phyloP scores from a whole-genome alignment of 225 moss, liverwort and hornwort genomes.

The Asterella californica region DNA sequence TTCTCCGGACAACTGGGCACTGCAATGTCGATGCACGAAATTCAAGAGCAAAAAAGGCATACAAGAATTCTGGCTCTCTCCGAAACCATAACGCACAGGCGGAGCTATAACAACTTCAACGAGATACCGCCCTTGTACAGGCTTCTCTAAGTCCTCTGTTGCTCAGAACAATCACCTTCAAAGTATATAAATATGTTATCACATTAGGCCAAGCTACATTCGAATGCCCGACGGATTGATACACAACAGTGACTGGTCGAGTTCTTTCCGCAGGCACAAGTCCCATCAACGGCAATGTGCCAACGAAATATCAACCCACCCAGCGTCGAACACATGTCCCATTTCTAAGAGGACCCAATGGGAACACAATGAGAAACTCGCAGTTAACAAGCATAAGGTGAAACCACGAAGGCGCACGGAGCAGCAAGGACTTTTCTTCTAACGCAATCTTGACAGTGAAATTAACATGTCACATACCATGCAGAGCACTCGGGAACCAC shows the following conservation, averaged over 20 bases:
- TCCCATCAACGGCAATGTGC: background rate
- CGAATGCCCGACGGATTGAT: background rate
- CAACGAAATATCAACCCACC: background rate
- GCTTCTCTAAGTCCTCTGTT: background rate
- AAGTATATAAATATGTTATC: background rate
- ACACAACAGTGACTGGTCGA: background rate
- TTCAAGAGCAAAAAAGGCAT: background rate
- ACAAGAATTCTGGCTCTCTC: background rate
- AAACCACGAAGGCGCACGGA: background rate
- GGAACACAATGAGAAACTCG: background rate
- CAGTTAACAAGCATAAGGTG: background rate
- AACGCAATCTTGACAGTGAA: background rate
- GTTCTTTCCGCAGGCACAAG: background rate
- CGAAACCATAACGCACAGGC: background rate
- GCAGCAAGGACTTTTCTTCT: background rate
- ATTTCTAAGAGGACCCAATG: background rate
- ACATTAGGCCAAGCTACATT: background rate
- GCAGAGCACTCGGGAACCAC: background rate
- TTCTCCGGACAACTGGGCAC: background rate
- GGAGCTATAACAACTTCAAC: background rate
- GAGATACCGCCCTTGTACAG: background rate
- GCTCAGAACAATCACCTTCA: background rate
- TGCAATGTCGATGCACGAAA: background rate
- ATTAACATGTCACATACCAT: background rate
- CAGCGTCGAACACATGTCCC: background rate